Conservation (phyloP, 495 filamentous ascomycete genomes). For the Penicillium canariense region DNA sequence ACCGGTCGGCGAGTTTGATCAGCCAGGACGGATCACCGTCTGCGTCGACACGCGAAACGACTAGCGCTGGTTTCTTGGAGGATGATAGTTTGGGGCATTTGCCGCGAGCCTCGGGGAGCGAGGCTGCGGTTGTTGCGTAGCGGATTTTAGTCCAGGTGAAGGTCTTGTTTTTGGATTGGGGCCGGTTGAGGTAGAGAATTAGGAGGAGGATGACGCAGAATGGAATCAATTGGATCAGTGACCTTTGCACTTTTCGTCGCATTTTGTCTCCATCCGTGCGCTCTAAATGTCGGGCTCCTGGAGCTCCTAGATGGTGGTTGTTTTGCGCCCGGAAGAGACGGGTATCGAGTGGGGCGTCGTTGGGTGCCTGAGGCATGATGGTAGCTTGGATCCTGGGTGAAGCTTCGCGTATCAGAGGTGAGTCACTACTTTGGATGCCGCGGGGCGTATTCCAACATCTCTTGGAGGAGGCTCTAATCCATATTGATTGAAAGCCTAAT, state of each 20-base stretch:
- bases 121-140: slow-evolving; percentile 32
- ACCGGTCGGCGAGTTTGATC: slow-evolving; percentile 25
- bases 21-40: slow-evolving; percentile 43
- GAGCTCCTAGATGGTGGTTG: no score
- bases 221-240: slow-evolving; percentile 28
- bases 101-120: slow-evolving; percentile 28
- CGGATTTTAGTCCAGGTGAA: slow-evolving; percentile 39
- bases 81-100: slow-evolving; percentile 33
- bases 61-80: slow-evolving; percentile 36
- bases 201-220: slow-evolving; percentile 30
- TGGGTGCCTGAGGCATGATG: not conserved
- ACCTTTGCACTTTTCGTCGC: slow-evolving; percentile 23
- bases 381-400: not conserved
- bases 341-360: not conserved
- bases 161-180: slow-evolving; percentile 23
- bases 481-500: not conserved
- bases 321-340: not conserved
- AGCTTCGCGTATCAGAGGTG: slow-evolving; percentile 1
- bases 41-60: slow-evolving; percentile 34
- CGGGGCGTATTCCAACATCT: not conserved
- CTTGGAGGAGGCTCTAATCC: not conserved
- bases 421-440: not conserved
- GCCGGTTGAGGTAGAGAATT: slow-evolving; percentile 35
- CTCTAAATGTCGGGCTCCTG: not conserved
- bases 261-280: slow-evolving; percentile 12